Evolutionary conservation across 768 basidiomycete species (phyloP), one percentile per base, ranked within the genome.

Genomic region (Lactifluus subvellereus): DNA sequence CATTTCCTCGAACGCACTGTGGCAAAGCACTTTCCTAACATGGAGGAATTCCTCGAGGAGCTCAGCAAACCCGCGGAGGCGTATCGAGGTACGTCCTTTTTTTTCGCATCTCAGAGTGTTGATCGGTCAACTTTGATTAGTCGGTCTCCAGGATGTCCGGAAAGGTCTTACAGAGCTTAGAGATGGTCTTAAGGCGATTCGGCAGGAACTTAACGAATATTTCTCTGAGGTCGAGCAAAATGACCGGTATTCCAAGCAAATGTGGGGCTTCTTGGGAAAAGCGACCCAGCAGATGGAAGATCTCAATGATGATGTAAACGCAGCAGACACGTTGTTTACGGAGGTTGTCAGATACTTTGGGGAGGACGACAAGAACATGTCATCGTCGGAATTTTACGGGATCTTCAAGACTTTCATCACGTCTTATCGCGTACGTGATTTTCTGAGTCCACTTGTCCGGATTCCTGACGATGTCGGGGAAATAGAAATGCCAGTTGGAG

Each of bases 331-430:
- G 1, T 86, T 85, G 0, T 94, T 94, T 71, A 80, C 81, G 38
- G 92, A 96, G 66, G 94, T 93, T 18, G 81, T 96, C 62, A 85
- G 80, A 60, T 96, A 93, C 71, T 99, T 90, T 71, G 94, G 95
- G 11, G 97, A 99, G 74, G 95, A 97, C 43, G 88, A 91, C 68
- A 90, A 88, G 74, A 88, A 79, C 65, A 86, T 88, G 83, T 76
- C 87, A 53, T 92, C 94, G 0, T 80, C 88, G 3, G 96, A 98
- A 70, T 99, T 98, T 77, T 99, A 93, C 75, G 93, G 86, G 13
- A 87, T 96, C 69, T 98, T 98, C 83, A 94, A 97, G 77, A 97
- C 92, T 2, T 99, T 99, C 69, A 83, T 95, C 32, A 95, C 88
- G 0, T 96, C 94, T 2, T 99, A 95, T 75, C 87, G 80, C 81